Percentiles rank a stretch among this genome's conserved stretches.
Evolutionary conservation across 805 yeast species (phyloP).

Genomic region (Saccharomycodes ludwigii): DNA sequence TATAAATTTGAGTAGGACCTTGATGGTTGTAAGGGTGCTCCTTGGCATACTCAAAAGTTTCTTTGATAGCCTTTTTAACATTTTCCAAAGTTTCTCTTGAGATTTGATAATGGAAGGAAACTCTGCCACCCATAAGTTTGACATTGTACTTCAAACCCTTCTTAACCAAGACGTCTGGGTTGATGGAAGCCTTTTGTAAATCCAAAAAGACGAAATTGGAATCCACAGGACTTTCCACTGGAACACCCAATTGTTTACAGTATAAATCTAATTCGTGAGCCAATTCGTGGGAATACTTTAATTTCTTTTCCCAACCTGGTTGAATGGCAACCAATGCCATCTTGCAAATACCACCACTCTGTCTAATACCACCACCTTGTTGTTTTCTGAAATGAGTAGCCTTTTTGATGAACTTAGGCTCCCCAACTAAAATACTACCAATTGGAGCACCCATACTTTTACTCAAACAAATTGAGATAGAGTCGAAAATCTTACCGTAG

Average conservation of each 20-base stretch:
- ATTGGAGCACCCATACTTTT: slow-evolving; percentile 79
- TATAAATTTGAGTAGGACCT: slow-evolving; percentile 36
- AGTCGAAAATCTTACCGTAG: slow-evolving; percentile 56
- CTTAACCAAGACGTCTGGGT: slow-evolving; percentile 33
- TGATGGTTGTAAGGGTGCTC: slow-evolving; percentile 32
- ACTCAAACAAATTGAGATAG: slow-evolving; percentile 67
- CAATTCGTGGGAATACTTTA: slow-evolving; percentile 27
- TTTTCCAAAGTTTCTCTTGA: slow-evolving; percentile 34
- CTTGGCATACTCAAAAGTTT: slow-evolving; percentile 34
- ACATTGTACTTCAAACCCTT: slow-evolving; percentile 40
- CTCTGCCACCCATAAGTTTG: slow-evolving; percentile 45
- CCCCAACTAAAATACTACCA: slow-evolving; percentile 67
- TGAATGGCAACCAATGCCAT: slow-evolving; percentile 63
- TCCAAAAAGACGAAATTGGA: slow-evolving; percentile 68
- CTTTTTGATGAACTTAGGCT: slow-evolving; percentile 34
- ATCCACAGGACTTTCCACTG: slow-evolving; percentile 53
- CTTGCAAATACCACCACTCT: slow-evolving; percentile 56
- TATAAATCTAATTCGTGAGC: slow-evolving; percentile 33
- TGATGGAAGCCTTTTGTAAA: slow-evolving; percentile 29
- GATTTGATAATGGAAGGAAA: slow-evolving; percentile 60
- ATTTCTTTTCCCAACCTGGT: slow-evolving; percentile 35
- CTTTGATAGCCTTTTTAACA: slow-evolving; percentile 38
- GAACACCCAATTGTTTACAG: slow-evolving; percentile 35
- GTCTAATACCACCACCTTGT: slow-evolving; percentile 79
- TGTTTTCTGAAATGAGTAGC: slow-evolving; percentile 74